A percentile compares a stretch with the other conserved stretches of the same genome.
These are phyloP conservation scores for Camelina laxa DNA, from an alignment of 345 rosid species.

Conservation along the genomic window DNA sequence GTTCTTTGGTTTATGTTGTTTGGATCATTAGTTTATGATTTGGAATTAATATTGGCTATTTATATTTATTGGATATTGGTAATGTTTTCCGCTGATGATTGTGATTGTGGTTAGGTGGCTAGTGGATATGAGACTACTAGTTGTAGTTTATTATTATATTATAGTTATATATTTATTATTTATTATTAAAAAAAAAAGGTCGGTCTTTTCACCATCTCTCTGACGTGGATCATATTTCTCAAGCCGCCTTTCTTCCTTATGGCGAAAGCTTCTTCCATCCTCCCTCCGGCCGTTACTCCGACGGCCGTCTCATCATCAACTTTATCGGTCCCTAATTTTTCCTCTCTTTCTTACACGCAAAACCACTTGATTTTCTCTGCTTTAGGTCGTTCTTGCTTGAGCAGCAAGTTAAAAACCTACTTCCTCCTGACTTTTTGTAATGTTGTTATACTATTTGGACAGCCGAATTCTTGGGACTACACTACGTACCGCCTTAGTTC, in stretches of 20 bases:
- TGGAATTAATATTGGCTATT: too few species aligned
- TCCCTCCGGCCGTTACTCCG: conserved; percentile 54
- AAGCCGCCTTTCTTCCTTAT: conserved; percentile 48
- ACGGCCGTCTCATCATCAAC: conserved; percentile 60
- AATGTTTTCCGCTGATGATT: too few species aligned
- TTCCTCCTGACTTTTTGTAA: neutral
- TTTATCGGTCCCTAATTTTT: conserved; percentile 48
- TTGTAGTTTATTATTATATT: too few species aligned
- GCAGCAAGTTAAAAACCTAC: neutral
- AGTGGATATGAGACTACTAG: too few species aligned
- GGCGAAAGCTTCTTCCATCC: conserved; percentile 52
- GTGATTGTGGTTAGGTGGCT: too few species aligned
- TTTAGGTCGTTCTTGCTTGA: conserved; percentile 14
- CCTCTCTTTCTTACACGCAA: neutral
- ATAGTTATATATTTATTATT: too few species aligned
- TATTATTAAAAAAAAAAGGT: too few species aligned
- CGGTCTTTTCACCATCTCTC: too few species aligned
- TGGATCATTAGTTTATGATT: too few species aligned
- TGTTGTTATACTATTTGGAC: neutral
- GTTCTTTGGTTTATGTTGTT: too few species aligned
- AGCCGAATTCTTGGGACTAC: conserved; percentile 52
- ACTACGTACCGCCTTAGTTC: conserved; percentile 46
- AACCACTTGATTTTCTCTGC: neutral
- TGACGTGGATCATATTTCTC: conserved; percentile 15
- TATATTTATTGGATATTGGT: too few species aligned